Conservation (phyloP, 2,329 filamentous ascomycete genomes). For the Domatiomyces globalis region DNA sequence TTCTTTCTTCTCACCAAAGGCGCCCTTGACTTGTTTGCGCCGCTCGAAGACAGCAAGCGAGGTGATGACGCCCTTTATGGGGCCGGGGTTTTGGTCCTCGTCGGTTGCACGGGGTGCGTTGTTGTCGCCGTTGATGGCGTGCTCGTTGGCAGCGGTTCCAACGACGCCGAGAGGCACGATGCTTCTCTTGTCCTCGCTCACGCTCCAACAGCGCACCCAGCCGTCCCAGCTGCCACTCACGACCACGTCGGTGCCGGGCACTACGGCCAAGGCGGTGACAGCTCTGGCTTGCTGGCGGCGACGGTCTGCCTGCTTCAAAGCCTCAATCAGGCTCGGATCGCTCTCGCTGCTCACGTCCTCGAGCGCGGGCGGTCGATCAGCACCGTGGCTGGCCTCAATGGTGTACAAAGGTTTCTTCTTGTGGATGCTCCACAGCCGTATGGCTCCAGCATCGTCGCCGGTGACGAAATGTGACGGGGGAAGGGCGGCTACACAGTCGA, state of each 20-base stretch:
- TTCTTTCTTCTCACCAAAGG: constrained; percentile 29
- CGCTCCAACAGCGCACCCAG: constrained; percentile 66
- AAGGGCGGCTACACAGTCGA: constrained; percentile 86
- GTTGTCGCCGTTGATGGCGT: constrained; percentile 6
- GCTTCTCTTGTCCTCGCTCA: constrained; percentile 67
- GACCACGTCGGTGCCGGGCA: constrained; percentile 83
- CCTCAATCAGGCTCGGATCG: constrained; percentile 38
- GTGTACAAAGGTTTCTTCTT: constrained; percentile 91
- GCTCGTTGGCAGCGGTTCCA: constrained; percentile 27
- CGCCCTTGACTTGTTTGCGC: constrained; percentile 53
- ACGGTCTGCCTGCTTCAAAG: constrained; percentile 33
- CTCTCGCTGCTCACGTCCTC: constrained; percentile 63
- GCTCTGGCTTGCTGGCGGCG: constrained; percentile 59
- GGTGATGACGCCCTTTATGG: constrained; percentile 57
- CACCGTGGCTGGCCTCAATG: constrained; percentile 66
- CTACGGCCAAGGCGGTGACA: constrained; percentile 74
- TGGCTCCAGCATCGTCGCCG: constrained; percentile 75
- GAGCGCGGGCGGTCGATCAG: constrained; percentile 56
- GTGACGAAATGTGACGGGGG: constrained; percentile 84
- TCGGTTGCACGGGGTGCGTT: constrained; percentile 16
- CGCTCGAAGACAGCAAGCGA: constrained; percentile 77
- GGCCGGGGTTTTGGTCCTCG: constrained; percentile 55
- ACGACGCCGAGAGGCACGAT: constrained; percentile 60
- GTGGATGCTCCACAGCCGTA: constrained; percentile 75
- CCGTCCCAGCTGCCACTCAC: constrained; percentile 93